Evolutionary conservation across 768 basidiomycete species (phyloP).

Genomic region (Hericium coralloides): DNA sequence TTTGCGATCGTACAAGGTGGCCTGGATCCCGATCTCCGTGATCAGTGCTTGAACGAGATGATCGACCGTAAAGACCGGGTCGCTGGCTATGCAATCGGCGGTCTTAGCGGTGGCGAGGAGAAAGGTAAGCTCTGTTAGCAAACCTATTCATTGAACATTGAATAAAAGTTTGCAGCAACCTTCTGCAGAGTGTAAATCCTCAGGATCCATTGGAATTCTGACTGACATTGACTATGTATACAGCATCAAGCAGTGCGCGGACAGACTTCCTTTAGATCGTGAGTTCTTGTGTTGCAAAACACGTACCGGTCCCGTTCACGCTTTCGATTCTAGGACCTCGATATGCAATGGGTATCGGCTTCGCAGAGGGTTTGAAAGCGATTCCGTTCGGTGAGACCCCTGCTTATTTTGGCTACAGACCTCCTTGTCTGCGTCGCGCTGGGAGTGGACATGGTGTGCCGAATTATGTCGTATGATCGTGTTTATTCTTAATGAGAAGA

Average conservation of each 20-base stretch:
- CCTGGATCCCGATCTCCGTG: constrained; percentile 59
- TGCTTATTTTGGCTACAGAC: constrained; percentile 34
- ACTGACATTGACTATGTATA: background rate
- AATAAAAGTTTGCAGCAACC: constrained; percentile 35
- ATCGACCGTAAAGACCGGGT: constrained; percentile 62
- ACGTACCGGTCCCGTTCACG: constrained; percentile 5
- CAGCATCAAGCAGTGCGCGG: constrained; percentile 78
- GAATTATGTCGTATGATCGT: background rate
- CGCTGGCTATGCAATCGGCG: constrained; percentile 88
- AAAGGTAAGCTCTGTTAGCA: constrained; percentile 46
- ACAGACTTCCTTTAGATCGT: constrained; percentile 72
- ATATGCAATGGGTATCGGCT: constrained; percentile 90
- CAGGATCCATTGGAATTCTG: too few species aligned
- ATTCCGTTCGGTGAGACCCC: background rate
- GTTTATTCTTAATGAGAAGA: background rate
- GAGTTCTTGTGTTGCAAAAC: constrained; percentile 20
- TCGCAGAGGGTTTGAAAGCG: constrained; percentile 60
- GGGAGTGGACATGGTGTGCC: constrained; percentile 81
- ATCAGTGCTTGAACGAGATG: constrained; percentile 78
- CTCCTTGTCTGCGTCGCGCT: constrained; percentile 84
- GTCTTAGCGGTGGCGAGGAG: constrained; percentile 85
- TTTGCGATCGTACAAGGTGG: constrained; percentile 94
- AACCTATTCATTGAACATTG: too few species aligned
- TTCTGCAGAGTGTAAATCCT: constrained; percentile 75
- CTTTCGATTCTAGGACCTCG: constrained; percentile 50